Base-by-base conservation (phyloP, 1,139 yeast genomes). In the Suhomyces wounanorum region DNA sequence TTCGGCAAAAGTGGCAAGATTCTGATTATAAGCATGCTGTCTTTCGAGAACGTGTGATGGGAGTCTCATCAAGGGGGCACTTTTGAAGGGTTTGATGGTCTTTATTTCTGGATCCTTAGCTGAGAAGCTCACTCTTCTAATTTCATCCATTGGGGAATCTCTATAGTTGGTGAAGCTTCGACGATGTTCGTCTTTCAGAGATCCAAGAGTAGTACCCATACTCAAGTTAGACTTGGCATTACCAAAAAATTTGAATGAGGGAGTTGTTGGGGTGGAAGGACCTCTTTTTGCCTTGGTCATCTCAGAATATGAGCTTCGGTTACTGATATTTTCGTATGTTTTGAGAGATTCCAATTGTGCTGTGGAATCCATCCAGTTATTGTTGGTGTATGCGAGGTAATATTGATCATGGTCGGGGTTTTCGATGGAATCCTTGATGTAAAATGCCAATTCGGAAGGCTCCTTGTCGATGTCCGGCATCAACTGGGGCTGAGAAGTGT, bases 321-420 rank as follows among this genome's bases (percentile, higher is more conserved):
- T 21, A 38, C 49, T 45, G 43, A 43, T 25, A 10, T 44, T 35
- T n/a, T 39, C 42, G 26, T 30, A 28, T 14, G 42, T 28, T 26
- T n/a, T 26, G 9, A 45, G 17, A 18, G 52, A 40, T 14, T 38
- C 40, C 28, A 50, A 28, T 11, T 47, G 48, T 2, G 55, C 47
- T 5, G 54, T 52, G 13, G 62, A 54, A 40, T 56, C 63, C 66
- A 63, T 63, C 66, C 66, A 63, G 47, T 63, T 63, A 8, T 47
- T 45, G 16, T 52, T 45, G 23, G 53, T 56, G 35, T 56, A 59
- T 25, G 52, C 50, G 6, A 50, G 43, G 36, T 52, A 55, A 8
- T 53, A 52, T 31, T 47, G 39, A 14, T 48, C 50, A 8, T 36
- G 30, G 8, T 47, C 43, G 9, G 36, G 45, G 18, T 45, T 44